A percentile compares a stretch with the other conserved stretches of the same genome.
These are phyloP conservation scores for Leccinum colubrinum DNA, from an alignment of 1,284 basidiomycete species.

Conservation along the genomic window DNA sequence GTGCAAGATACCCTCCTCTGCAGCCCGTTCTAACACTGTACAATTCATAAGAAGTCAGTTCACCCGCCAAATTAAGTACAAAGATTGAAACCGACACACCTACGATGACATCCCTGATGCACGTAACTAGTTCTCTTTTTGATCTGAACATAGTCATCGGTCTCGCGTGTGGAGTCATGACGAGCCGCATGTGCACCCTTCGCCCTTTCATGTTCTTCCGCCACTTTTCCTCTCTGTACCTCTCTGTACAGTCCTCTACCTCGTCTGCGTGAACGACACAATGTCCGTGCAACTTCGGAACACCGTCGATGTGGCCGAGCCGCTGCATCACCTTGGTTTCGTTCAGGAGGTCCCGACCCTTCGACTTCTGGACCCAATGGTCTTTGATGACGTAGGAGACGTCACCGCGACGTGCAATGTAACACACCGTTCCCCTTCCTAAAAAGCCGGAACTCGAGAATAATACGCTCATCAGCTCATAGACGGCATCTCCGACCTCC, in stretches of 20 bases:
- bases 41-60: background rate
- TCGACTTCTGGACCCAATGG: background rate
- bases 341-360: background rate
- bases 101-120: background rate
- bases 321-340: background rate
- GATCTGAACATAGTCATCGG: background rate
- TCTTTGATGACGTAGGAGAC: slow-evolving; percentile 3
- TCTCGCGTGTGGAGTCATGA: background rate
- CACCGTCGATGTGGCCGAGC: background rate
- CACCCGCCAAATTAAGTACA: background rate
- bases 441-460: slow-evolving; percentile 1
- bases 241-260: background rate
- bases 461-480: background rate
- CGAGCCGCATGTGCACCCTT: background rate
- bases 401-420: background rate
- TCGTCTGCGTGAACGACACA: background rate
- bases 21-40: background rate
- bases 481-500: background rate
- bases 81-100: background rate
- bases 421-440: slow-evolving; percentile 1
- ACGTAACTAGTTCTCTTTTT: background rate
- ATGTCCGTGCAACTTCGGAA: background rate
- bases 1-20: background rate
- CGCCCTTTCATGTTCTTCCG: background rate
- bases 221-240: background rate